A percentile compares a stretch with the other conserved stretches of the same genome.
phyloP scores from a whole-genome alignment of 148 eudicot genomes.

The Chenopodium formosanum region DNA sequence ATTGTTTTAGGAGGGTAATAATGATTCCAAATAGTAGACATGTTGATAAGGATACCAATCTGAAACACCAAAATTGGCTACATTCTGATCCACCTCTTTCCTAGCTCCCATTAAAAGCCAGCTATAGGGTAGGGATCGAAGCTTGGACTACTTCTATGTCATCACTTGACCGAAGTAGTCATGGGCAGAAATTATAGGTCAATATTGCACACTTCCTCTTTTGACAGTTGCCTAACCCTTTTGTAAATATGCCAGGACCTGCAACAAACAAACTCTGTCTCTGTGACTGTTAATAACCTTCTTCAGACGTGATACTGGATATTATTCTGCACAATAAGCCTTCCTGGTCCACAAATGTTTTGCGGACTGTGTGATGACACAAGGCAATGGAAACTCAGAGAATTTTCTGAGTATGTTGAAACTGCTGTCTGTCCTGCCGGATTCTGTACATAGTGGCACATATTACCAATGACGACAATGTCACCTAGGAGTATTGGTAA shows the following conservation, averaged over 20 bases:
- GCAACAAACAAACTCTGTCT: conserved; percentile 83
- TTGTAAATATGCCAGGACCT: conserved; percentile 58
- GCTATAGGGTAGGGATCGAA: background rate
- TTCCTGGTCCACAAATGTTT: conserved; percentile 3
- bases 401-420: conserved; percentile 12
- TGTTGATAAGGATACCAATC: background rate
- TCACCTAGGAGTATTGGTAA: conserved; percentile 17
- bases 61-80: background rate
- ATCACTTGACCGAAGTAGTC: background rate
- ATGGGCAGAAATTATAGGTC: background rate
- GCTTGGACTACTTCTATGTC: background rate
- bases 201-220: background rate
- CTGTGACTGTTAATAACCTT: conserved; percentile 94
- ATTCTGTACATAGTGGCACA: conserved; percentile 30
- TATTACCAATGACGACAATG: conserved; percentile 10
- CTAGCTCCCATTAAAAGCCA: background rate
- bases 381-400: conserved; percentile 11
- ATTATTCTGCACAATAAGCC: conserved; percentile 18
- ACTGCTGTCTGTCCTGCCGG: conserved; percentile 7
- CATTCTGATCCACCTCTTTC: background rate
- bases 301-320: conserved; percentile 69
- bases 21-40: background rate
- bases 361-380: background rate
- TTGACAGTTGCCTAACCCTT: conserved; percentile 5
- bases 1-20: too few relatives aligned